Base-by-base conservation (phyloP, 1,139 yeast genomes). In the Ogataea hybrid region DNA sequence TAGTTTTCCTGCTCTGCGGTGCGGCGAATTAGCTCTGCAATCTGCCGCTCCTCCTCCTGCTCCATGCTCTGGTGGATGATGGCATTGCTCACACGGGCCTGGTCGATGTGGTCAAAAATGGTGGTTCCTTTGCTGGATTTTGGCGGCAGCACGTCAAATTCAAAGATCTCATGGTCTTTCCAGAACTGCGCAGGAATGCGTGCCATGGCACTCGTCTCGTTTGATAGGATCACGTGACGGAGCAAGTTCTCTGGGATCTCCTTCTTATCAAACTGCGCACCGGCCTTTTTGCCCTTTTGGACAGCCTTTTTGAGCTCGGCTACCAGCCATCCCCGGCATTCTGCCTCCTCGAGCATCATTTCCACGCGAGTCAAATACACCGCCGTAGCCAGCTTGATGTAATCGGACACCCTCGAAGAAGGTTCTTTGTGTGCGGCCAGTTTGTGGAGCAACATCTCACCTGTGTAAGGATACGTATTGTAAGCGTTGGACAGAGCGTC, bases 81-180 rank as follows among this genome's bases (percentile, higher is more conserved):
- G 16, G 59, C 58, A 25, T 56, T 50, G n/a, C 61, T 54, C 28
- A 61, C 56, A 15, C 50, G 47, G 23, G 59, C 61, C 18, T 64
- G 67, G 48, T 70, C 69, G 11, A 71, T 61, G 44, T 65, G 67
- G 37, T 65, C 63, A 31, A 62, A 62, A 11, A 73, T 59, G 0
- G 60, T 53, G 36, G 74, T 77, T 0, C 64, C 68, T 15, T 61
- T 54, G n/a, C 31, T 32, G 11, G 25, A 11, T 20, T 55, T 59
- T 10, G 90, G 89, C 1, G 92, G 90, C 16, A 84, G 61, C 2
- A 81, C 75, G 60, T 84, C 94, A 57, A 75, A 84, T 52, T 84
- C 94, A 53, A 69, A 77, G 12, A 79, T 69, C 43, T 81, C 84
- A 46, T 79, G 70, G 33, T 75, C 59, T 2, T 73, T 70, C 84